Conservation (phyloP, 139 green algal species). For the Axilococcus clingmanii region DNA sequence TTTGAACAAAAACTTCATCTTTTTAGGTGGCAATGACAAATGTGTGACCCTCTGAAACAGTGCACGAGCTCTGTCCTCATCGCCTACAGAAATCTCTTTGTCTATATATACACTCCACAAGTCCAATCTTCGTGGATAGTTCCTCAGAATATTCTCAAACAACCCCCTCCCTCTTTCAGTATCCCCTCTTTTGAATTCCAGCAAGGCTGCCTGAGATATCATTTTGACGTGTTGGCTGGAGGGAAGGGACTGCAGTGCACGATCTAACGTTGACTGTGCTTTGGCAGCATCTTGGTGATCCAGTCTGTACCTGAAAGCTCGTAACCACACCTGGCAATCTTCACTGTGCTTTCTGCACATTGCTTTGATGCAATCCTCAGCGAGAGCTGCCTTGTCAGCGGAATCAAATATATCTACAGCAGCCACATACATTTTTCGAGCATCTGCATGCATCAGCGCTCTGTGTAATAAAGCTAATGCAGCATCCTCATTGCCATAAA, state of each 20-base stretch:
- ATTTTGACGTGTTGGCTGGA: slow-evolving; percentile 90
- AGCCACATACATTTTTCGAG: slow-evolving; percentile 69
- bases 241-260: slow-evolving; percentile 60
- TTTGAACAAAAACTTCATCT: slow-evolving; percentile 89
- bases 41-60: slow-evolving; percentile 84
- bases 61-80: slow-evolving; percentile 37
- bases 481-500: slow-evolving; percentile 71
- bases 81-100: slow-evolving; percentile 49
- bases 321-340: slow-evolving; percentile 80
- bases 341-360: slow-evolving; percentile 74
- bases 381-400: slow-evolving; percentile 28
- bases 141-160: slow-evolving; percentile 81
- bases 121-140: slow-evolving; percentile 89
- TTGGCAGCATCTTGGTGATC: slow-evolving; percentile 18
- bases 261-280: slow-evolving; percentile 51
- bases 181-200: slow-evolving; percentile 73
- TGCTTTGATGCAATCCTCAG: slow-evolving; percentile 47
- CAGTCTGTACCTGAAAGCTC: slow-evolving; percentile 45
- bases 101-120: slow-evolving; percentile 95
- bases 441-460: slow-evolving; percentile 65
- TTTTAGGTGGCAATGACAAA: slow-evolving; percentile 75
- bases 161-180: slow-evolving; percentile 67
- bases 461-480: slow-evolving; percentile 65
- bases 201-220: slow-evolving; percentile 58
- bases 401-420: slow-evolving; percentile 47